Evolutionary conservation across 2,329 filamentous ascomycete genomes (phyloP), one percentile per base, ranked within the genome.

Genomic region (Orbilia blumenaviensis): DNA sequence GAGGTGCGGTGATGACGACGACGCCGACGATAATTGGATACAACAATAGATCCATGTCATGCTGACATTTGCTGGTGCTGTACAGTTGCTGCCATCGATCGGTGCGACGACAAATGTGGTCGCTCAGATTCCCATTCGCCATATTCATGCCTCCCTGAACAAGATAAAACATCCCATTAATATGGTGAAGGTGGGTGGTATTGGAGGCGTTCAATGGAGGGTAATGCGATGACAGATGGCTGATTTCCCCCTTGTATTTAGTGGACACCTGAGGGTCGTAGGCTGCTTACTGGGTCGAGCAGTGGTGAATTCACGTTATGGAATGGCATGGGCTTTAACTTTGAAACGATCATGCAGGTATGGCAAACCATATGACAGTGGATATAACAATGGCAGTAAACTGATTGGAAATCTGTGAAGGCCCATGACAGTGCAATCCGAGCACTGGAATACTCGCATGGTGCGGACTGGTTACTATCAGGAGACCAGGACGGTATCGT

Each of bases 281-380:
- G 95, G 79, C 85, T 99, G 68, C 87, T 99, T 82, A 98, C 95
- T 0, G 95, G 93, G 21, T 96, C 94, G 0, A 96, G 93, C 79
- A 98, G 94, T 82, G 95, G 95, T 81, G 95, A 99, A 82, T 99
- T 99, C 81, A 99, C 96, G 41, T 84, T 99, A 2, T 99, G 95
- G 95, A 99, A 99, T 82, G 95, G 95, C 78, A 98, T 94, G 46
- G 94, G 93, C 23, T 99, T 99, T 87, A 98, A 99, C 83, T 99
- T 99, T 80, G 95, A 99, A 84, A 98, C 95, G 2, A 97, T 99
- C 27, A 97, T 97, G 92, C 94, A 97, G 83, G 85, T 86, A 79
- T 23, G 36, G 9, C 21, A n/a, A n/a, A n/a, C 32, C 63, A 84
- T 21, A 46, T 25, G 42, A 23, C 18, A 12, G n/a, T 23, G 81